Percentiles rank a stretch among this genome's conserved stretches.
Conservation (phyloP, 2,329 filamentous ascomycete species). For the Davidsoniella neocaledoniae region DNA sequence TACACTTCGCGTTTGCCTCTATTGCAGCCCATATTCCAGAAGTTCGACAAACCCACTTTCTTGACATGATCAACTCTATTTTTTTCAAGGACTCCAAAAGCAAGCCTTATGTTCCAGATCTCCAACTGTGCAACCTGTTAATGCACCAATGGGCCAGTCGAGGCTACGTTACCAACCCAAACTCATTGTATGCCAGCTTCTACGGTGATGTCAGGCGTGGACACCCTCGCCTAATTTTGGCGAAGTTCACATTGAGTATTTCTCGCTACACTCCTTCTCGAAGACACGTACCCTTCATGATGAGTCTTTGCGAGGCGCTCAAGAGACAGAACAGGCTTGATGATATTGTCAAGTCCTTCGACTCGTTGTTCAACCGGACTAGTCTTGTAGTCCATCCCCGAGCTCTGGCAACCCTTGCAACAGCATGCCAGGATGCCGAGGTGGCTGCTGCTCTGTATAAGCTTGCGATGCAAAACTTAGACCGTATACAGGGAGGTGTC, state of each 20-base stretch:
- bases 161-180: slow-evolving; percentile 7
- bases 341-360: slow-evolving; percentile 13
- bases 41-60: slow-evolving; percentile 12
- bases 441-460: slow-evolving; percentile 17
- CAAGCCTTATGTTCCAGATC: slow-evolving; percentile 4
- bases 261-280: slow-evolving; percentile 4
- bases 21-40: slow-evolving; percentile 14
- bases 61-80: slow-evolving; percentile 12
- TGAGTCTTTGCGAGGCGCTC: slow-evolving; percentile 13
- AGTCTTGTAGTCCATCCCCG: slow-evolving; percentile 2
- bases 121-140: slow-evolving; percentile 14
- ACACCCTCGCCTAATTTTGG: slow-evolving; percentile 1
- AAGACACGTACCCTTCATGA: slow-evolving; percentile 9
- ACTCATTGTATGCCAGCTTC: background rate
- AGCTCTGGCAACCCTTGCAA: slow-evolving; percentile 10
- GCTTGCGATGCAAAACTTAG: slow-evolving; percentile 6
- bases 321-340: slow-evolving; percentile 11
- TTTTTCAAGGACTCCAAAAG: slow-evolving; percentile 6
- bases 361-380: slow-evolving; percentile 3
- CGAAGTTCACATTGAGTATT: slow-evolving; percentile 7
- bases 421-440: slow-evolving; percentile 15
- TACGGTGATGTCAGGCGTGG: background rate
- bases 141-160: slow-evolving; percentile 15
- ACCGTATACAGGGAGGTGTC: slow-evolving; percentile 6
- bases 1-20: slow-evolving; percentile 8